Percentiles rank a stretch among this genome's conserved stretches.
Evolutionary conservation across 2,329 filamentous ascomycete species (phyloP).

Genomic region (Fusarium tanahbumbuense): DNA sequence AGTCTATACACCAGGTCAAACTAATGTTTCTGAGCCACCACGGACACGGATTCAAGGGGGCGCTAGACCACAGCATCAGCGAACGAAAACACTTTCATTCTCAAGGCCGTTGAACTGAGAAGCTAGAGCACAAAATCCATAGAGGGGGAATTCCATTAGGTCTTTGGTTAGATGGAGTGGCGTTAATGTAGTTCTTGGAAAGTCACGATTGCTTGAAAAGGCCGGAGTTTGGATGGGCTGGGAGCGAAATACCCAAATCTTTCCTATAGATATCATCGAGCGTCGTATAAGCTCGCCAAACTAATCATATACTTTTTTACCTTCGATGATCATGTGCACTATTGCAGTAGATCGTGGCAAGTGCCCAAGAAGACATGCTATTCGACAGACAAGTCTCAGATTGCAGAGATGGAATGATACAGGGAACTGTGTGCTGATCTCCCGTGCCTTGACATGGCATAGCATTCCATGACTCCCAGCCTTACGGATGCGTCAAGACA

Average conservation of each 20-base stretch:
- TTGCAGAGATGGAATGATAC: neutral
- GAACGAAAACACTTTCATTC: conserved; percentile 18
- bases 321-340: neutral
- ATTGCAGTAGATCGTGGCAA: neutral
- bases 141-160: neutral
- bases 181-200: conserved; percentile 3
- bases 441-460: neutral
- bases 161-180: neutral
- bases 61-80: conserved; percentile 7
- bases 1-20: conserved; percentile 21
- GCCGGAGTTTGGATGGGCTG: neutral
- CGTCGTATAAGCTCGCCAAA: neutral
- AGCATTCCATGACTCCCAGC: conserved; percentile 10
- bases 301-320: conserved; percentile 1
- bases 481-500: conserved; percentile 5
- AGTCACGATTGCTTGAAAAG: neutral
- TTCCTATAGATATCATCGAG: neutral
- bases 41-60: conserved; percentile 45
- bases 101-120: conserved; percentile 11
- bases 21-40: conserved; percentile 33
- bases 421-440: neutral
- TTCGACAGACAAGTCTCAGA: neutral
- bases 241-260: conserved; percentile 20
- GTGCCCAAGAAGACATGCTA: neutral
- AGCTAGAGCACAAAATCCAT: neutral